These are phyloP conservation scores for Plicaturopsis crispa DNA, from an alignment of 768 basidiomycete genomes.

Conservation along the genomic window DNA sequence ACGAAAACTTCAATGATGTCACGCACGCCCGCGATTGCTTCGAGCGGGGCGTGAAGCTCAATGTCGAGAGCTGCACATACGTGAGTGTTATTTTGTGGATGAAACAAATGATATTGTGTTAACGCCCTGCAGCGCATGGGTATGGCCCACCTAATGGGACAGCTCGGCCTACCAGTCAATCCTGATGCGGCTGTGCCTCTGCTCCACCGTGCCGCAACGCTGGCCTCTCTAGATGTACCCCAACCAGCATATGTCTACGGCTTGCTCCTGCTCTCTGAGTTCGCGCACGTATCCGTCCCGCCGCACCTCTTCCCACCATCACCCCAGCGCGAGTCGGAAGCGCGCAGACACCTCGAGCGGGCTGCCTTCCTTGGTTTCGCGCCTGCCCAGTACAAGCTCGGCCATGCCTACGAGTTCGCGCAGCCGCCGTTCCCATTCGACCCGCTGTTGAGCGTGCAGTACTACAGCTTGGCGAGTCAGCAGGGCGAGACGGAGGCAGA, in stretches of 20 bases:
- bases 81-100: slow-evolving; percentile 34
- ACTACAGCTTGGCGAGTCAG: slow-evolving; percentile 77
- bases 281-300: slow-evolving; percentile 56
- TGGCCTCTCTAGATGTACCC: slow-evolving; percentile 67
- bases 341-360: slow-evolving; percentile 70
- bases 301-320: slow-evolving; percentile 45
- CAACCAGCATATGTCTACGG: slow-evolving; percentile 87
- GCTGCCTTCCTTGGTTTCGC: slow-evolving; percentile 82
- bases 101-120: slow-evolving; percentile 11
- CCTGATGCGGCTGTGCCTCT: slow-evolving; percentile 57
- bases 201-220: slow-evolving; percentile 69
- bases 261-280: slow-evolving; percentile 81
- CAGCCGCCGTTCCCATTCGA: slow-evolving; percentile 81
- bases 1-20: slow-evolving; percentile 79
- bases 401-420: slow-evolving; percentile 89
- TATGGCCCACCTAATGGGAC: slow-evolving; percentile 87
- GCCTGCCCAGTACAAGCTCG: slow-evolving; percentile 88
- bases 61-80: slow-evolving; percentile 77
- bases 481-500: slow-evolving; percentile 89
- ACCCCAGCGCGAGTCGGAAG: slow-evolving; percentile 38
- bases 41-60: slow-evolving; percentile 67
- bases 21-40: slow-evolving; percentile 78
- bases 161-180: slow-evolving; percentile 57
- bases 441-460: slow-evolving; percentile 83
- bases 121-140: slow-evolving; percentile 77